Base-by-base conservation (phyloP, 768 basidiomycete genomes). In the Sistotremastrum niveocremeum region DNA sequence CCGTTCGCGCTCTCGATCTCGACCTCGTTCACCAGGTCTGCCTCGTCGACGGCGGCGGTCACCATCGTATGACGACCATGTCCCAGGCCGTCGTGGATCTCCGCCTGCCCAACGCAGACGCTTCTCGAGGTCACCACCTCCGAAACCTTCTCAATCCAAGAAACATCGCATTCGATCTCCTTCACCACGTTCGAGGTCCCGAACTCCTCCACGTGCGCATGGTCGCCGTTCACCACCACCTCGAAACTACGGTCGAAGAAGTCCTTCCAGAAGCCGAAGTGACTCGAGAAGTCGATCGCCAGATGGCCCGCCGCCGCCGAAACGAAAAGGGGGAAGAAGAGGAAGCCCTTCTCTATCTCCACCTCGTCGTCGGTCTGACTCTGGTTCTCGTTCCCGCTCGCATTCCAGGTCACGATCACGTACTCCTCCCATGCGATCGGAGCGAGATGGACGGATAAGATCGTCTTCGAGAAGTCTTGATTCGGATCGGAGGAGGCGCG, bases 91-190 rank as follows among this genome's bases (percentile, higher is more conserved):
- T 41, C 30, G 12, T 41, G 34, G 41, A 9, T 6, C 7, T 41
- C 30, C 41, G 41, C 6, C 41, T 41, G 41, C 7, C 6, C 30
- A 11, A 33, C 12, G 7, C 30, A 41, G 12, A 41, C 34, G 4
- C 41, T 33, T 10, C 11, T 41, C 41, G 34, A 20, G 34, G 34
- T 10, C 44, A n/a, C 33, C 34, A 20, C 20, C 20, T 20, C 20
- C 20, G 20, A 20, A 20, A 20, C 2, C 20, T 20, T 20, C 20
- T 20, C 20, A 20, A 20, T 20, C 20, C 20, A 20, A 20, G 20
- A 20, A 20, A 20, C 58, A 62, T 38, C 57, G 63, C 37, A 72
- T 70, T 11, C 64, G 67, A 11, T 68, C 70, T 12, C 63, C 66
- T 5, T 54, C 65, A 9, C 66, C 63, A 8, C 58, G 59, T 29